Base-by-base conservation (phyloP, 2,329 filamentous ascomycete genomes). In the Diaporthe ilicicola region DNA sequence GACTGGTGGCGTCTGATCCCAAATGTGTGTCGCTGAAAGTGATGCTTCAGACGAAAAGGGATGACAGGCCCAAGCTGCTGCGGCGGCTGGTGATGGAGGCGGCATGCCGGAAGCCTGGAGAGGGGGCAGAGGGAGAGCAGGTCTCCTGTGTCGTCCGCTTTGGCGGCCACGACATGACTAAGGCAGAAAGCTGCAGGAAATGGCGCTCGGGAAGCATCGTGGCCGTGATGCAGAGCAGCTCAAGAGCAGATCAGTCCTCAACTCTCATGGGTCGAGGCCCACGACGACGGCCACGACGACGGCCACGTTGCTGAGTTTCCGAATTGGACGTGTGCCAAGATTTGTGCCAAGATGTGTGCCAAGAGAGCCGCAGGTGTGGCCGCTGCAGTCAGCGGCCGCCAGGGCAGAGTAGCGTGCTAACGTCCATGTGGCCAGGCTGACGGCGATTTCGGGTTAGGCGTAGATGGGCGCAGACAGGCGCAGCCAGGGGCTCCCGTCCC, bases 91-190 rank as follows among this genome's bases (percentile, higher is more conserved):
- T 50, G 59, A 64, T 54, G 6, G 51, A 50, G 59, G 42, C 46
- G 56, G 27, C 24, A 50, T 50, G 27, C 44, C 44, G 54, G 42
- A 37, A 50, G 59, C 42, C 37, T 44, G 44, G 59, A 19, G 9
- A 50, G 12, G 44, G 59, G 29, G 29, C 13, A 4, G 7, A 1
- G 5, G 29, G 29, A 64, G 6, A 37, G 59, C 59, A 64, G 59
- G 50, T 64, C 59, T 64, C 19, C 22, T 37, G 59, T 64, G 19
- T 64, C 59, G 59, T 64, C 59, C 59, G 59, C 44, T 64, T 50
- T 44, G 44, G 34, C 17, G 59, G 59, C 59, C 59, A 64, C 50
- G 59, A 64, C 59, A 37, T 34, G n/a, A 44, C 53, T n/a, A 55
- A 27, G 7, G 0, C 22, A 37, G 7, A 8, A 22, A 19, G 32